Evolutionary conservation across 441 rosid species (phyloP), one percentile per base, ranked within the genome.

Genomic region (Biscutella auriculata): DNA sequence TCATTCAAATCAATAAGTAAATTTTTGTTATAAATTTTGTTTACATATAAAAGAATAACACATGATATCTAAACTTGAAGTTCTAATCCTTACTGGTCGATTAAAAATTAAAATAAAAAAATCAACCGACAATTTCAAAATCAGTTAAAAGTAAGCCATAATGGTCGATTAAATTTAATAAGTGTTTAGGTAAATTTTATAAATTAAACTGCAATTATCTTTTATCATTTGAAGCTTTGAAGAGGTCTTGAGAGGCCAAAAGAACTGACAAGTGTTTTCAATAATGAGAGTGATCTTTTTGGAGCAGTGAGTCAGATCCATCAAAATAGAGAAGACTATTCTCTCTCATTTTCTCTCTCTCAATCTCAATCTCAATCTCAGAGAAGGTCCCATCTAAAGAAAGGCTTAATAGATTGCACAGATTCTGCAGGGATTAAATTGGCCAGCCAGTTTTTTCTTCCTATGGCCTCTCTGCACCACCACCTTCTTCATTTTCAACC

Each of bases 241-340:
- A n/a, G n/a, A n/a, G 75, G 65, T 29, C 47, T 54, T 17, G 35
- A 54, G 65, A 37, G 57, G 73, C 65, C 51, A 64, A 41, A 57
- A 61, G 63, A 55, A 65, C 68, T 62, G 79, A 62, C 74, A 69
- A 54, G 33, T 59, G 65, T 35, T 54, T 28, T 58, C 56, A 66
- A 70, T 68, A 57, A 57, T 66, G 74, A 66, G 70, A 49, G 70
- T 62, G 73, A 67, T 70, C 73, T 69, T 50, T 63, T 54, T n/a
- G 54, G 64, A 67, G 70, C 51, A 51, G 64, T 58, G 74, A 63
- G 65, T 57, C 70, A 58, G 69, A 69, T 64, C 57, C 64, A 65
- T 63, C 60, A 16, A 65, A 57, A n/a, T 44, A 61, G 54, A 57
- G 39, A 58, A 47, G 53, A 60, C 72, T 47, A 32, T 29, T 63